Base-by-base conservation (phyloP, 1,139 yeast genomes). In the Kodamaea arcana region DNA sequence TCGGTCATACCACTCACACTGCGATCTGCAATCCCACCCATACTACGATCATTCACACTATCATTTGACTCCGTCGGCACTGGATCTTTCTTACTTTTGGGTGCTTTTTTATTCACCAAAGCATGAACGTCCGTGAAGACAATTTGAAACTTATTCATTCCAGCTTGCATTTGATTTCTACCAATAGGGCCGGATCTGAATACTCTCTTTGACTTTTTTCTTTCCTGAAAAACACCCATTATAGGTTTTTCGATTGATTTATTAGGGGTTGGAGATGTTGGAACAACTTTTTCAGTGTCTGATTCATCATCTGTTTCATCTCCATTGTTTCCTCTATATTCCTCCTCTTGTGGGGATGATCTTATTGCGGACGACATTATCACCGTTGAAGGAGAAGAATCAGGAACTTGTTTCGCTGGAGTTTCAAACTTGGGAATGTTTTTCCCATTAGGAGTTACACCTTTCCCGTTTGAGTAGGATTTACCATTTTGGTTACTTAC, bases 111-210 rank as follows among this genome's bases (percentile, higher is more conserved):
- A 46, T 65, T 63, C 64, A 65, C 63, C 39, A 69, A 51, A 3
- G 73, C 63, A 43, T 65, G 72, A 29, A 72, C 72, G 47, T 73
- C 79, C 3, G 76, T 64, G 37, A 74, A 65, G 1, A 74, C 74
- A 39, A 74, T 74, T 50, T 74, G 80, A 47, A 74, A 74, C 51
- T 70, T 69, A 46, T 64, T 67, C 66, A 68, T 65, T 8, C 73
- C 73, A 8, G 51, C 65, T 50, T 63, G 69, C 70, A 64, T 65
- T 37, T 61, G 58, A 15, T 27, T 31, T 16, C 31, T 30, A 7
- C 34, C 30, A 9, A 21, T 18, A 1, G 65, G 57, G 29, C 46
- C 44, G 31, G 36, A 27, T 30, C 43, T 38, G 27, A 42, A 42
- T 2, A 39, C 36, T 18, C 34, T 39, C 47, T 67, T 66, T 42